Evolutionary conservation across 805 yeast genomes (phyloP).

Genomic region (Starmera quercuum): DNA sequence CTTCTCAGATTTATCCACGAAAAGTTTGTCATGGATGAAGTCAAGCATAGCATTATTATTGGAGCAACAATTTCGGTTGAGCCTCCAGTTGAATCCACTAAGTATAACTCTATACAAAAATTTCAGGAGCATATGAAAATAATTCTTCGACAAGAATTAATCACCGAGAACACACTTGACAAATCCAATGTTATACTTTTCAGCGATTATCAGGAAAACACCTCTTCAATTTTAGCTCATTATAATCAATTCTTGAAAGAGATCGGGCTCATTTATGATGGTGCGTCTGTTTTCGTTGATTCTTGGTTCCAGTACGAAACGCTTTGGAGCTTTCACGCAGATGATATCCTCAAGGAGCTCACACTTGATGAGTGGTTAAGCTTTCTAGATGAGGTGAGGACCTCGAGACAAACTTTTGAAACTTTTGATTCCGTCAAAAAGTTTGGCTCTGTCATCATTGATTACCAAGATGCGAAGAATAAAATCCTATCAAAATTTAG

Average conservation of each 20-base stretch:
- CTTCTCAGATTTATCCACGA: conserved; percentile 18
- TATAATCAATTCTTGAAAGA: conserved; percentile 15
- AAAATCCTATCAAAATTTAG: conserved; percentile 48
- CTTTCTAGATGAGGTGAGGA: conserved; percentile 34
- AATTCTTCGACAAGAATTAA: conserved; percentile 18
- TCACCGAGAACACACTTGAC: conserved; percentile 18
- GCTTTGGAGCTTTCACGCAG: conserved; percentile 49
- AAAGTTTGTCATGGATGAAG: conserved; percentile 2
- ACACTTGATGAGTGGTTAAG: conserved; percentile 41
- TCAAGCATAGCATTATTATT: conserved; percentile 28
- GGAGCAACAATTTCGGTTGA: conserved; percentile 26
- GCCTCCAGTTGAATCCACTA: conserved; percentile 35
- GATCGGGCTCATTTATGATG: conserved; percentile 25
- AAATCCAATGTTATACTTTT: neutral
- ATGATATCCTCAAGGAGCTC: conserved; percentile 28
- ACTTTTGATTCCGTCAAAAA: conserved; percentile 29
- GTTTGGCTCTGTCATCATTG: conserved; percentile 37
- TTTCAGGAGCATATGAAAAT: conserved; percentile 18
- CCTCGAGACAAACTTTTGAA: conserved; percentile 41
- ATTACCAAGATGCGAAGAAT: conserved; percentile 46
- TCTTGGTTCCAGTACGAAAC: conserved; percentile 51
- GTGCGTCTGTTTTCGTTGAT: conserved; percentile 29
- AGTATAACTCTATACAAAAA: conserved; percentile 18
- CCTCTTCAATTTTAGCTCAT: conserved; percentile 5
- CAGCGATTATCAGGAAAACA: conserved; percentile 4